phyloP scores from a whole-genome alignment of 2,329 filamentous ascomycete species.

The Xylogone sp. region DNA sequence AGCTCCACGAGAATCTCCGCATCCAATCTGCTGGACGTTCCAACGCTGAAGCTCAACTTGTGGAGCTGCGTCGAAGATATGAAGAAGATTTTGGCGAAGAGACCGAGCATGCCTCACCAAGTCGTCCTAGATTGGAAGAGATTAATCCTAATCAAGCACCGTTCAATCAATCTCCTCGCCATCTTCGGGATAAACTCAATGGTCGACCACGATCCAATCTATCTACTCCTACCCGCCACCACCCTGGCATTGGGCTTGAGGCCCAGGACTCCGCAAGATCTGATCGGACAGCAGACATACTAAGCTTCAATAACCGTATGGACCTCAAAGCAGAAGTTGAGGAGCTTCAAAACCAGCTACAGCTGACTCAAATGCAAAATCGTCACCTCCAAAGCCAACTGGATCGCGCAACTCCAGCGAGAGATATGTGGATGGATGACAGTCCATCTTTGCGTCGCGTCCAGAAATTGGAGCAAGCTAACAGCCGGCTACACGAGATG shows the following conservation, averaged over 20 bases:
- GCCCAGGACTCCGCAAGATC: slow-evolving; percentile 73
- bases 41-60: slow-evolving; percentile 79
- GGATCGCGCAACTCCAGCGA: slow-evolving; percentile 60
- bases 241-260: slow-evolving; percentile 59
- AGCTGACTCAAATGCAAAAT: slow-evolving; percentile 93
- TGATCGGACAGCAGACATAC: slow-evolving; percentile 78
- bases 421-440: slow-evolving; percentile 64
- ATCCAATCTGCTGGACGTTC: slow-evolving; percentile 76
- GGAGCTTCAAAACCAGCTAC: slow-evolving; percentile 88
- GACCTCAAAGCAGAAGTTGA: slow-evolving; percentile 89
- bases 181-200: slow-evolving; percentile 52
- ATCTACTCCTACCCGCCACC: slow-evolving; percentile 73
- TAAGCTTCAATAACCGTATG: slow-evolving; percentile 83
- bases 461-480: slow-evolving; percentile 88
- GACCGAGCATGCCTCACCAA: slow-evolving; percentile 57
- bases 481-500: slow-evolving; percentile 87
- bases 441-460: slow-evolving; percentile 77
- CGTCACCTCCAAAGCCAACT: slow-evolving; percentile 86
- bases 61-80: slow-evolving; percentile 71
- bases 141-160: slow-evolving; percentile 80
- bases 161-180: slow-evolving; percentile 69
- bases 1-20: slow-evolving; percentile 82
- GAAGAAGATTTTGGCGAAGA: slow-evolving; percentile 67
- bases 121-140: slow-evolving; percentile 76
- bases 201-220: slow-evolving; percentile 64